Percentiles rank a stretch among this genome's conserved stretches.
These are phyloP conservation scores for Fagus sylvatica DNA, from an alignment of 306 rosid genomes.

Conservation along the genomic window DNA sequence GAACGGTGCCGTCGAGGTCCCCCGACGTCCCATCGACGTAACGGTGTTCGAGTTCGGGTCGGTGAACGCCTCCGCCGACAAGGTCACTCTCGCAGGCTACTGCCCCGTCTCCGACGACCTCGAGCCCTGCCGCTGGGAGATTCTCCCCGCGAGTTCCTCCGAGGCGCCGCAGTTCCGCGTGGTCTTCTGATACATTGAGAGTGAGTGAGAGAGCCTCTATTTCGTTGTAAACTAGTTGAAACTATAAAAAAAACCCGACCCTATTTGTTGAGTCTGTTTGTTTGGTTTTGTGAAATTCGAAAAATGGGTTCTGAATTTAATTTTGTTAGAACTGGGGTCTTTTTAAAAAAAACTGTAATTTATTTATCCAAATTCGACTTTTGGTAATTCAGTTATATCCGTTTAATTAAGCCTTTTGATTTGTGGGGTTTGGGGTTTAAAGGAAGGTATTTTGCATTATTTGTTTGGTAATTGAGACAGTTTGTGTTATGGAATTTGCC, in stretches of 20 bases:
- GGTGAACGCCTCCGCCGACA: slow-evolving; percentile 65
- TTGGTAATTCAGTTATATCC: not conserved
- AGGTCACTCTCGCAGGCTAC: slow-evolving; percentile 83
- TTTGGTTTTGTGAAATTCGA: not conserved
- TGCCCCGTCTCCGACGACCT: slow-evolving; percentile 97
- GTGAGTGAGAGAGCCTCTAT: not conserved
- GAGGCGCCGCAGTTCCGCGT: slow-evolving; percentile 94
- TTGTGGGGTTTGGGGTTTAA: not conserved
- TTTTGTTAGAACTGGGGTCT: not conserved
- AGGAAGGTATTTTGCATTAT: not conserved
- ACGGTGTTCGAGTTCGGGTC: slow-evolving; percentile 89
- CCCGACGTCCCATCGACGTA: slow-evolving; percentile 57
- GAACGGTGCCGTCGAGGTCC: slow-evolving; percentile 85
- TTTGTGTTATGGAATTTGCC: not conserved
- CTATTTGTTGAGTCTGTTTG: not conserved
- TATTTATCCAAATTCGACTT: not conserved
- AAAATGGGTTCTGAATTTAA: not conserved
- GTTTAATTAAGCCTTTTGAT: not conserved
- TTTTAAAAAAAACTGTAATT: not conserved
- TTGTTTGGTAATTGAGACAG: not conserved
- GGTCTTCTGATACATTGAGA: slow-evolving; percentile 47
- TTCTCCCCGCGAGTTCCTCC: slow-evolving; percentile 66
- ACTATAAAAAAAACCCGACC: not conserved
- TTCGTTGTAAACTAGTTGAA: not conserved
- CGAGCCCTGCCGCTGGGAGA: slow-evolving; percentile 98